These are phyloP conservation scores for Discostella stelligera DNA, from an alignment of 352 stramenopile species.

Conservation along the genomic window DNA sequence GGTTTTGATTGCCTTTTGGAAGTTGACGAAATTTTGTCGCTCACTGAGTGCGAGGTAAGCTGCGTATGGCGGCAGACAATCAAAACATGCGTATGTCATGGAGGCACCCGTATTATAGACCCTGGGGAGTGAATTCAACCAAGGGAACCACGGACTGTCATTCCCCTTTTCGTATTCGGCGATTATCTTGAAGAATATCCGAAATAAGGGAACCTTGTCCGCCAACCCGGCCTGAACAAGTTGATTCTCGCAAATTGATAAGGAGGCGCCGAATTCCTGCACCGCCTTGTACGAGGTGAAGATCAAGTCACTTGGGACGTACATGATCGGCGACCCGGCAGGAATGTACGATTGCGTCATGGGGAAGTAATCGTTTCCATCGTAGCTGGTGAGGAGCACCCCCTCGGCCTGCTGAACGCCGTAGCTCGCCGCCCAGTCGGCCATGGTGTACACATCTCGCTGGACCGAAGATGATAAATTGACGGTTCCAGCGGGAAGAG, in stretches of 20 bases:
- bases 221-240: slow-evolving; percentile 15
- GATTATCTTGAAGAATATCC: slow-evolving; percentile 62
- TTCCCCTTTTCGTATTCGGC: slow-evolving; percentile 61
- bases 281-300: slow-evolving; percentile 21
- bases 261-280: slow-evolving; percentile 44
- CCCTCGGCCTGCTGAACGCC: slow-evolving; percentile 55
- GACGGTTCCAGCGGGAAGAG: slow-evolving; percentile 12
- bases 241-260: slow-evolving; percentile 24
- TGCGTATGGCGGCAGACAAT: slow-evolving; percentile 61
- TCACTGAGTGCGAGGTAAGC: slow-evolving; percentile 46
- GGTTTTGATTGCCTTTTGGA: slow-evolving; percentile 49
- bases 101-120: slow-evolving; percentile 54
- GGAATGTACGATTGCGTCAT: slow-evolving; percentile 33
- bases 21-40: slow-evolving; percentile 54
- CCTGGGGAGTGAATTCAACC: slow-evolving; percentile 63
- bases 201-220: slow-evolving; percentile 57
- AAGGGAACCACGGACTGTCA: slow-evolving; percentile 55
- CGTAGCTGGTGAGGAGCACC: slow-evolving; percentile 42
- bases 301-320: slow-evolving; percentile 38
- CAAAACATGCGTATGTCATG: slow-evolving; percentile 68
- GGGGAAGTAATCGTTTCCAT: slow-evolving; percentile 51
- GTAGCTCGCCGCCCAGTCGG: slow-evolving; percentile 45
- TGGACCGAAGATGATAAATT: slow-evolving; percentile 29
- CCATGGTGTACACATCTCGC: slow-evolving; percentile 54
- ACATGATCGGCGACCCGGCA: slow-evolving; percentile 41